Evolutionary conservation across 2,329 filamentous ascomycete genomes (phyloP).

Genomic region (Phaeosphaeriaceae sp.): DNA sequence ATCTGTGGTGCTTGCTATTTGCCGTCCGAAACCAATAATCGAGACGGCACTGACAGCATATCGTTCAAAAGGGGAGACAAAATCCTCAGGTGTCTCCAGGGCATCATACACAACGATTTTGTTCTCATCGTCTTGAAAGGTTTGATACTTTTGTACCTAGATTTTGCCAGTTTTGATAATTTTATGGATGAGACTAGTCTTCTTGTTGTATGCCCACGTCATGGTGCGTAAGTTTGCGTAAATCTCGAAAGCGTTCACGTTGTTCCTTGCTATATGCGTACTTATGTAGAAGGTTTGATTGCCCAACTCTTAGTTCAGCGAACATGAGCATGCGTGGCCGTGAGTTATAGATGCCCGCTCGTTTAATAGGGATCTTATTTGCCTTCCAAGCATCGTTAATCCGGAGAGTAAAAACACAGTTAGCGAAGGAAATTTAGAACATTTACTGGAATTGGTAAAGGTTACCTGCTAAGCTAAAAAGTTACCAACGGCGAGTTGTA

Average conservation of each 20-base stretch:
- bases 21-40: conserved; percentile 63
- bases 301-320: conserved; percentile 44
- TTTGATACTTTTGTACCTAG: conserved; percentile 53
- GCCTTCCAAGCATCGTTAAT: conserved; percentile 56
- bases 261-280: conserved; percentile 37
- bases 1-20: conserved; percentile 58
- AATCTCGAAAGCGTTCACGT: conserved; percentile 38
- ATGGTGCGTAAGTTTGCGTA: conserved; percentile 42
- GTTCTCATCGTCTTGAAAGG: conserved; percentile 66
- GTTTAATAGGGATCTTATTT: conserved; percentile 61
- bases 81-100: conserved; percentile 52
- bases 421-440: not conserved
- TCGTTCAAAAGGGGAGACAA: conserved; percentile 60
- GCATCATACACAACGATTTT: conserved; percentile 57
- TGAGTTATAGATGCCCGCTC: conserved; percentile 59
- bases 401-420: conserved; percentile 38
- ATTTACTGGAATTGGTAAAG: no score
- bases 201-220: conserved; percentile 58
- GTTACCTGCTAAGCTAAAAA: conserved; percentile 57
- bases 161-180: not conserved
- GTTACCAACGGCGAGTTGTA: conserved; percentile 60
- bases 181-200: conserved; percentile 9
- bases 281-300: conserved; percentile 45
- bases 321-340: conserved; percentile 58
- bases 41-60: conserved; percentile 60